phyloP scores from a whole-genome alignment of 371 early-diverging fungal species.

The Umbelopsis sp. region DNA sequence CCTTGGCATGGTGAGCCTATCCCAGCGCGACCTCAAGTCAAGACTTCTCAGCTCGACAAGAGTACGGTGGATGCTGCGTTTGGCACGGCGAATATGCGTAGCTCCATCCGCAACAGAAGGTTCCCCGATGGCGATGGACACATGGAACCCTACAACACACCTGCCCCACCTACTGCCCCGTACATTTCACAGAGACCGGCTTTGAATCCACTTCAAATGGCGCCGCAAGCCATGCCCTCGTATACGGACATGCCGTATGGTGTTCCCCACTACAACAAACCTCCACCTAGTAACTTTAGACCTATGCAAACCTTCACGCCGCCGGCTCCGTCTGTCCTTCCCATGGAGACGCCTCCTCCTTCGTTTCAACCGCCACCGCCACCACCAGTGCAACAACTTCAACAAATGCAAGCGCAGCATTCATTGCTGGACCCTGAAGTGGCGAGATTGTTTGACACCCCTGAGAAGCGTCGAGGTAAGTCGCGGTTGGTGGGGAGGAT shows the following conservation, averaged over 20 bases:
- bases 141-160: not conserved
- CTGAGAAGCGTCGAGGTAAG: slow-evolving; percentile 14
- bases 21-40: not conserved
- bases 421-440: not conserved
- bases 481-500: slow-evolving; percentile 11
- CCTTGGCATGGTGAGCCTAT: slow-evolving; percentile 15
- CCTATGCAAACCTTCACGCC: slow-evolving; percentile 25
- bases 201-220: not conserved
- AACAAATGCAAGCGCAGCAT: slow-evolving; percentile 1
- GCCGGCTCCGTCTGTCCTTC: not conserved
- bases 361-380: slow-evolving; percentile 19
- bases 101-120: not conserved
- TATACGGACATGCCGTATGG: slow-evolving; percentile 36
- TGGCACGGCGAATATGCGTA: slow-evolving; percentile 34
- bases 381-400: slow-evolving; percentile 18
- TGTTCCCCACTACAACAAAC: slow-evolving; percentile 27
- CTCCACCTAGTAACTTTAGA: slow-evolving; percentile 24
- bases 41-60: not conserved
- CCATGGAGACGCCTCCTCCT: not conserved
- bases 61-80: slow-evolving; percentile 18
- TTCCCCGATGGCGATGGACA: not conserved
- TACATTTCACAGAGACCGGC: not conserved
- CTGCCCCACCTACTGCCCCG: not conserved
- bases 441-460: not conserved
- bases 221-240: slow-evolving; percentile 20